Percentiles rank a stretch among this genome's conserved stretches.
phyloP scores from a whole-genome alignment of 192 early-diverging fungal species.

The Coemansia sp. region DNA sequence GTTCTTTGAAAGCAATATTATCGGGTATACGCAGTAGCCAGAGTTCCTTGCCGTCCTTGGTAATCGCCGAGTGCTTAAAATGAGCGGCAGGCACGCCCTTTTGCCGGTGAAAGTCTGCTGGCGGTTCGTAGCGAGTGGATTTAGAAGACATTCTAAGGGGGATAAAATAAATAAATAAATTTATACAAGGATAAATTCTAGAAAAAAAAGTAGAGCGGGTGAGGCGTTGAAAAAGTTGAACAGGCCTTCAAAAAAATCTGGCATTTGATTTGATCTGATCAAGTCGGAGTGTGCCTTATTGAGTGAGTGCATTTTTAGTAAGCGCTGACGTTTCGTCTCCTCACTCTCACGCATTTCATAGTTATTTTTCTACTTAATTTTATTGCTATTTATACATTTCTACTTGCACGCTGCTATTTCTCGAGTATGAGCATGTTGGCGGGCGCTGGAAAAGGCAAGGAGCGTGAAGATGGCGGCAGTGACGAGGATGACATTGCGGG shows the following conservation, averaged over 20 bases:
- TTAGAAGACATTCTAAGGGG: neutral
- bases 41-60: constrained; percentile 35
- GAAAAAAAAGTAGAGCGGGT: neutral
- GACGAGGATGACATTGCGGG: neutral
- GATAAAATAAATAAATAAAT: neutral
- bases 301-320: neutral
- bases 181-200: neutral
- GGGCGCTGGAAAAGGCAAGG: constrained; percentile 2
- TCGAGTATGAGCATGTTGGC: neutral
- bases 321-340: neutral
- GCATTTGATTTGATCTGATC: constrained; percentile 7
- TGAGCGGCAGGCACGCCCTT: constrained; percentile 10
- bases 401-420: neutral
- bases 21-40: constrained; percentile 53
- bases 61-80: constrained; percentile 18
- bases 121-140: constrained; percentile 31
- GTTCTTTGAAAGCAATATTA: constrained; percentile 31
- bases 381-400: neutral
- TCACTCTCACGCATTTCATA: neutral
- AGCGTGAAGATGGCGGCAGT: neutral
- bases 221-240: neutral
- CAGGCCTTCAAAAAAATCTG: neutral
- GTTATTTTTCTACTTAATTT: neutral
- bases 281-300: neutral
- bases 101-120: constrained; percentile 29